Percentiles rank a stretch among this genome's conserved stretches.
phyloP scores from a whole-genome alignment of 208 protist species.

The Trypanosoma congolense region DNA sequence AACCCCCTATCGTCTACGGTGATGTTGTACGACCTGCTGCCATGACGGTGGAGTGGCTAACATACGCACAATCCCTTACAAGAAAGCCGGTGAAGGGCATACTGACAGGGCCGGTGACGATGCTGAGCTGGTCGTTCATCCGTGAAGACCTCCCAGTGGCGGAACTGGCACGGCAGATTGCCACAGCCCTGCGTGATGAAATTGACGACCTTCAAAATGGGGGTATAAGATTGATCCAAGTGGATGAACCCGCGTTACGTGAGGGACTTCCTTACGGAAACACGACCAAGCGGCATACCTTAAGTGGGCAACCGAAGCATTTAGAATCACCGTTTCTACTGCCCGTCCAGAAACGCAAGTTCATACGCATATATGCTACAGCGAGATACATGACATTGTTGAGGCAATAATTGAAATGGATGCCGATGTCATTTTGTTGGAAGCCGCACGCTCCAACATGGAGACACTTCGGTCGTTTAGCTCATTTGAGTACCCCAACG shows the following conservation, averaged over 20 bases:
- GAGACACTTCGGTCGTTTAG: conserved; percentile 71
- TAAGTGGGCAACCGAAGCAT: conserved; percentile 70
- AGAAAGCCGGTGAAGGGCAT: conserved; percentile 80
- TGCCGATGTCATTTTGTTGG: conserved; percentile 84
- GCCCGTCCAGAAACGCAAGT: conserved; percentile 70
- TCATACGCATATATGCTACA: conserved; percentile 89
- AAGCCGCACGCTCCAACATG: conserved; percentile 74
- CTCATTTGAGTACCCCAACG: conserved; percentile 66
- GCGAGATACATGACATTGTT: conserved; percentile 89
- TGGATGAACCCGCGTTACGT: conserved; percentile 86
- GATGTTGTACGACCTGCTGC: conserved; percentile 56
- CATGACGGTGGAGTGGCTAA: conserved; percentile 79
- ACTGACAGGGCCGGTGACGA: conserved; percentile 89
- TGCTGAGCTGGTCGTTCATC: conserved; percentile 87
- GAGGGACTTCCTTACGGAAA: conserved; percentile 79
- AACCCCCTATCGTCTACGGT: conserved; percentile 84
- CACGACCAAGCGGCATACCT: conserved; percentile 71
- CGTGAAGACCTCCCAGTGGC: conserved; percentile 69
- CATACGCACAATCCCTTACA: conserved; percentile 74
- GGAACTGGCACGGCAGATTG: conserved; percentile 58
- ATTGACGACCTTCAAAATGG: conserved; percentile 70
- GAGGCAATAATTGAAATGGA: conserved; percentile 76
- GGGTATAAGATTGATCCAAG: conserved; percentile 75
- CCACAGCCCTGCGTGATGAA: conserved; percentile 83
- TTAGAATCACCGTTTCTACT: conserved; percentile 53